Percentiles rank a stretch among this genome's conserved stretches.
These are phyloP conservation scores for Lunasporangiospora selenospora DNA, from an alignment of 192 early-diverging fungal genomes.

Conservation along the genomic window DNA sequence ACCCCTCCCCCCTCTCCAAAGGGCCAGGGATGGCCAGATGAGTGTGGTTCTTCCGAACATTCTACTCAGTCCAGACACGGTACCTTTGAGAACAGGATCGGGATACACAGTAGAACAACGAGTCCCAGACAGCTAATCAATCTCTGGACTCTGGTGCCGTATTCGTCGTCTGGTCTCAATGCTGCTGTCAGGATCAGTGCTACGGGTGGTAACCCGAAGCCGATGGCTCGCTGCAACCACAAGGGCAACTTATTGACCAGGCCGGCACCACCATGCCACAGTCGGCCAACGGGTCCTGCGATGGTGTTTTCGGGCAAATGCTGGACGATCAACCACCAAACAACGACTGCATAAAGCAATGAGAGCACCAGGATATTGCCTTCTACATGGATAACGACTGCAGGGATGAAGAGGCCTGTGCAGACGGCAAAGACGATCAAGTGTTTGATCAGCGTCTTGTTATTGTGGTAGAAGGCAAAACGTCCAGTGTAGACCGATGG, in stretches of 20 bases:
- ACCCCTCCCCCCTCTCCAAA: too few species aligned
- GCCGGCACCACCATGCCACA: conserved; percentile 3
- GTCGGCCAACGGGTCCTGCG: neutral
- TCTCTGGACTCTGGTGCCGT: conserved; percentile 61
- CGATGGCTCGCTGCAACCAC: conserved; percentile 1
- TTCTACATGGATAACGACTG: conserved; percentile 12
- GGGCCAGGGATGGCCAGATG: too few species aligned
- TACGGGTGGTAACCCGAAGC: conserved; percentile 7
- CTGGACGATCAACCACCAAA: conserved; percentile 15
- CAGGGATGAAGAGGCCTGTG: conserved; percentile 19
- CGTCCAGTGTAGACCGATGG: conserved; percentile 8
- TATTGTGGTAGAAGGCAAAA: conserved; percentile 5
- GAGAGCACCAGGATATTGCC: conserved; percentile 13
- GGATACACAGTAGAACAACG: conserved; percentile 54
- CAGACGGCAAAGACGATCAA: conserved; percentile 3
- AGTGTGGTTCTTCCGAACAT: too few species aligned
- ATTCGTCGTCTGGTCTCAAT: conserved; percentile 2
- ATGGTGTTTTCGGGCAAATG: conserved; percentile 6
- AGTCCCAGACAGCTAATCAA: conserved; percentile 77
- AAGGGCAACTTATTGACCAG: neutral
- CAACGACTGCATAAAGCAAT: conserved; percentile 9
- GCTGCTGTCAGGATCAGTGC: conserved; percentile 13
- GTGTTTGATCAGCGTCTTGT: conserved; percentile 4
- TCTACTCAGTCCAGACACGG: too few species aligned
- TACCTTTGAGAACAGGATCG: conserved; percentile 57